Base-by-base conservation (phyloP, 1,284 basidiomycete species). In the Anthracocystis setariae region DNA sequence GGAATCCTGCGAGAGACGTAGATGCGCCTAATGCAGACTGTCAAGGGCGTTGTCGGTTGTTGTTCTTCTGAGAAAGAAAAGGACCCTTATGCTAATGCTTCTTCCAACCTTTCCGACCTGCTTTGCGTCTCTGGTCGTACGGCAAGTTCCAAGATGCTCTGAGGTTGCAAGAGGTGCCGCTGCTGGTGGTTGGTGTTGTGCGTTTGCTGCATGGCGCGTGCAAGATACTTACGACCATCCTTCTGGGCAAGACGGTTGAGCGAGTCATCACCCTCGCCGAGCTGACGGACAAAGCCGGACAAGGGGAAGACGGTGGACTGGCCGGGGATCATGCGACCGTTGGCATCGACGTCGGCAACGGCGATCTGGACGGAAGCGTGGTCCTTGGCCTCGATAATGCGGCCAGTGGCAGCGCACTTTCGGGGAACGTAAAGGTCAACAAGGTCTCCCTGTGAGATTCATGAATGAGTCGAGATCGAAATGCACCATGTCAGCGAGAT, bases 351-450 rank as follows among this genome's bases (percentile, higher is more conserved):
- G 83, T 98, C 95, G 73, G 88, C 92, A 79, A 99, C 88, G 85
- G 89, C 91, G 85, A 99, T 91, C 85, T 99, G 95, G 82, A 98
- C 93, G 45, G 94, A 97, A 45, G 95, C 94, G 85, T 98, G 93
- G 86, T 99, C 95, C 88, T 98, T 98, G 83, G 95, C 92, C 80
- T 92, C 95, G 85, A 97, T 97, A 83, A 97, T 88, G 78, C 93
- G 92, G 89, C 93, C 93, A 91, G 83, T 77, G 69, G 81, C 82
- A 25, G 81, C 81, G 72, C 96, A 98, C 87, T 98, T 98, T 88
- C 95, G 93, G 85, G 95, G 95, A 84, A 98, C 94, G 88, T 98
- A 98, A 86, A 98, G 93, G 89, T 98, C 95, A 84, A 98, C 95
- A 85, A 98, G 94, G 85, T 93, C 88, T 87, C 95, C 94, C 92